Evolutionary conservation across 345 rosid species (phyloP).

Genomic region (Draba incana): DNA sequence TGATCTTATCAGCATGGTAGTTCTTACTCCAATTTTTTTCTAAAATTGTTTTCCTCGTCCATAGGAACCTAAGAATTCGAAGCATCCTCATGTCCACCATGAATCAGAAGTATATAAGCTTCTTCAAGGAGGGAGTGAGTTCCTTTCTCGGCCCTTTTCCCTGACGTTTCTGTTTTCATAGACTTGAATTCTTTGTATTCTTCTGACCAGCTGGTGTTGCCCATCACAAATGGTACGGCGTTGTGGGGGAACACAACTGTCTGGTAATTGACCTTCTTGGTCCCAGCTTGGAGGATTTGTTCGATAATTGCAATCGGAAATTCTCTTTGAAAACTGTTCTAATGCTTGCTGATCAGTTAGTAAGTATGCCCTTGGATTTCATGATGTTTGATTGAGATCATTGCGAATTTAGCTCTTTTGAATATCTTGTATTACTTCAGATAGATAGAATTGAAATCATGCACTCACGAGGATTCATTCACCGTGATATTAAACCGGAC

Average conservation of each 20-base stretch:
- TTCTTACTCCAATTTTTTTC: no score
- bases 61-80: conserved; percentile 79
- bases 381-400: not conserved
- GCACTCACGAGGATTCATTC: conserved; percentile 87
- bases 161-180: not conserved
- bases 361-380: conserved; percentile 44
- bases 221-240: conserved; percentile 87
- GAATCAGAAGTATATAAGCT: conserved; percentile 82
- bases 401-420: no score
- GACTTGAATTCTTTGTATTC: not conserved
- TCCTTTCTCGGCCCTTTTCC: conserved; percentile 15
- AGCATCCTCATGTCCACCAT: conserved; percentile 82
- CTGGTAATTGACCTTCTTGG: conserved; percentile 96
- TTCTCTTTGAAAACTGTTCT: conserved; percentile 78
- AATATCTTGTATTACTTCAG: no score
- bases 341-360: conserved; percentile 92
- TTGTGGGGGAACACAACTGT: conserved; percentile 73
- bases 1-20: no score
- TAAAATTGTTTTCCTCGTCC: not conserved
- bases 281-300: conserved; percentile 89
- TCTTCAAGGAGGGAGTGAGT: conserved; percentile 85
- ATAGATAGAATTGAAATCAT: conserved; percentile 86
- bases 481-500: conserved; percentile 94
- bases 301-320: conserved; percentile 76
- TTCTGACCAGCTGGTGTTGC: conserved; percentile 74